Evolutionary conservation across 1,139 yeast species (phyloP), one percentile per base, ranked within the genome.

Genomic region (Candida sp.): DNA sequence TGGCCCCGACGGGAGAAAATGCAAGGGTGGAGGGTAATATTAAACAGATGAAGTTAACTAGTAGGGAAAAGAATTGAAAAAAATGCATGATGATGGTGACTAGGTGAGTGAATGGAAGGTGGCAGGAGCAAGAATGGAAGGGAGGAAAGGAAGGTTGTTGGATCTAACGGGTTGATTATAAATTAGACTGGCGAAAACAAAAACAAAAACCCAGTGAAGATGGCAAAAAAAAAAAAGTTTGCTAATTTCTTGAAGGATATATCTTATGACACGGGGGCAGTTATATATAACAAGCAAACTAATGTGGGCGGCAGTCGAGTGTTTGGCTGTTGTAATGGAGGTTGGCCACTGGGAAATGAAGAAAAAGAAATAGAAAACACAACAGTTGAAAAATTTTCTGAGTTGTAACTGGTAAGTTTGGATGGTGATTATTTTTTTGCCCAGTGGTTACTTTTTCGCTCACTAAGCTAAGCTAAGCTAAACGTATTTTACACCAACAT

Each of bases 61-160:
- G 53, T 53, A 53, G 56, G 32, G 51, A 22, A 17, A 47, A 25
- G 5, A 46, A 41, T 25, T 37, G 41, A 38, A 44, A 30, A 17
- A 44, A 39, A 25, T 48, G 40, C 45, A 34, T n/a, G 12, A 33
- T 3, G 17, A 11, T 33, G 34, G 7, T 31, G 7, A 30, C 12
- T 38, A n/a, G 22, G 26, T 26, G 9, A 28, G 28, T 11, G 23
- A 6, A 17, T 17, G 17, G 17, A 17, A 17, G n/a, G n/a, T n/a
- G n/a, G n/a, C n/a, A n/a, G n/a, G n/a, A n/a, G n/a, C n/a, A n/a
- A n/a, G n/a, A 25, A 25, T n/a, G n/a, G 28, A 38, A 38, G 5
- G 30, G 8, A 38, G 26, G 22, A 8, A n/a, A n/a, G n/a, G n/a
- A 38, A 25, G 11, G 9, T 17, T 17, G 17, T 17, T 17, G 17